Evolutionary conservation across 768 basidiomycete species (phyloP).

Genomic region (Nidula microcarpa): DNA sequence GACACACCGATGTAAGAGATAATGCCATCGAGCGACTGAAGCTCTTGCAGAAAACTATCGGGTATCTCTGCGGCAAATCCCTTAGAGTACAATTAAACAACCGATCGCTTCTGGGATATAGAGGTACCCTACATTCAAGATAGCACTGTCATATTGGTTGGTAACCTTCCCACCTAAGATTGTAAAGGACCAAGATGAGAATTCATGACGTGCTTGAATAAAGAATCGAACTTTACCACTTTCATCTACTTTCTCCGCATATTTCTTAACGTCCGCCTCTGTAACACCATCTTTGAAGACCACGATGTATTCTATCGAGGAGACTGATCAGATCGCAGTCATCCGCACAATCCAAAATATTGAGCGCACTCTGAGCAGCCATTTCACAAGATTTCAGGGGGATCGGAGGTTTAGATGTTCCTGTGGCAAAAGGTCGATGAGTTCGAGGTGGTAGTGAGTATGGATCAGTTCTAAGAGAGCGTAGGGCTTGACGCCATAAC

Average conservation of each 20-base stretch:
- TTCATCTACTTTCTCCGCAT: slow-evolving; percentile 27
- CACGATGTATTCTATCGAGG: slow-evolving; percentile 45
- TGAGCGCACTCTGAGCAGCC: no score
- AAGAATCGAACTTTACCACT: slow-evolving; percentile 25
- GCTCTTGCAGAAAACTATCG: slow-evolving; percentile 17
- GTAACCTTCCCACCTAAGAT: slow-evolving; percentile 40
- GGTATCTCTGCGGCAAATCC: slow-evolving; percentile 25
- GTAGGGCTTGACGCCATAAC: no score
- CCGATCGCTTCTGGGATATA: neutral
- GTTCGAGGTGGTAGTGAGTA: no score
- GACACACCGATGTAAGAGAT: slow-evolving; percentile 47
- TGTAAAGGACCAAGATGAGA: neutral
- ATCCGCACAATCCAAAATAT: no score
- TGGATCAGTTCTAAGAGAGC: no score
- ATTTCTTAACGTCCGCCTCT: slow-evolving; percentile 36
- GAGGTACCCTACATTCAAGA: slow-evolving; percentile 30
- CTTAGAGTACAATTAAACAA: slow-evolving; percentile 6
- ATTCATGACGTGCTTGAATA: neutral
- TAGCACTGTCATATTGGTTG: slow-evolving; percentile 25
- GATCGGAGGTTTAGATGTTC: no score
- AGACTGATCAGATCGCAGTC: no score
- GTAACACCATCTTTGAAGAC: slow-evolving; percentile 48
- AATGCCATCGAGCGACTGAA: slow-evolving; percentile 18
- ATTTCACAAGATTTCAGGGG: no score
- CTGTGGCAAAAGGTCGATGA: no score